Conservation (phyloP, 805 yeast genomes). For the Kodamaea nitidulidarum region DNA sequence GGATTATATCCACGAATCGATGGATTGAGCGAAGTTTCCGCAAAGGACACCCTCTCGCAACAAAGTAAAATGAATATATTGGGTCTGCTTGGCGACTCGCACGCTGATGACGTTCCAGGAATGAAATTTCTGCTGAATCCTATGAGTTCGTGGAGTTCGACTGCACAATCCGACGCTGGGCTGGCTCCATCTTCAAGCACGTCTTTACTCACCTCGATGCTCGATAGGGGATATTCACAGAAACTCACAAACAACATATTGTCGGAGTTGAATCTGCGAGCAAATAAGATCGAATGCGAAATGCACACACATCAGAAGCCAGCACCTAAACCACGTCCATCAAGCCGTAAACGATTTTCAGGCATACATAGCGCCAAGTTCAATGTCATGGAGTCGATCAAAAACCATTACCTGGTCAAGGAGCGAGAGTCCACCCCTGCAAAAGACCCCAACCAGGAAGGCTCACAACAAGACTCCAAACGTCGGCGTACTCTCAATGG, state of each 20-base stretch:
- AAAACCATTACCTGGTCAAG: conserved; percentile 23
- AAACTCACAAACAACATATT: conserved; percentile 43
- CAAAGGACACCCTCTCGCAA: not conserved
- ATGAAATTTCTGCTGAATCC: not conserved
- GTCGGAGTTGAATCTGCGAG: conserved; percentile 41
- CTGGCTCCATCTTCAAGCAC: not conserved
- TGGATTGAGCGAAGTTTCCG: conserved; percentile 4
- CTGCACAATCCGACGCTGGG: not conserved
- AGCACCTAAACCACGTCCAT: conserved; percentile 1
- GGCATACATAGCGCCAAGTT: conserved; percentile 33
- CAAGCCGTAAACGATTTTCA: conserved; percentile 22
- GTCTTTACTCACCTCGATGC: conserved; percentile 15
- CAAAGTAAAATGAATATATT: conserved; percentile 1
- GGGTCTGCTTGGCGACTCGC: not conserved
- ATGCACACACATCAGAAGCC: conserved; percentile 6
- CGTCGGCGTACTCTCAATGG: conserved; percentile 41
- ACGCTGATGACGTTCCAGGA: not conserved
- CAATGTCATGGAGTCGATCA: conserved; percentile 25
- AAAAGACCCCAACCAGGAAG: not conserved
- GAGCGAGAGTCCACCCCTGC: conserved; percentile 5
- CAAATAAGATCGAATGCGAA: conserved; percentile 31
- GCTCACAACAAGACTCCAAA: conserved; percentile 14
- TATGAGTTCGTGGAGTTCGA: not conserved
- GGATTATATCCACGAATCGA: conserved; percentile 13
- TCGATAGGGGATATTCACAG: conserved; percentile 46